Base-by-base conservation (phyloP, 805 yeast genomes). In the Metschnikowia amazonensis region DNA sequence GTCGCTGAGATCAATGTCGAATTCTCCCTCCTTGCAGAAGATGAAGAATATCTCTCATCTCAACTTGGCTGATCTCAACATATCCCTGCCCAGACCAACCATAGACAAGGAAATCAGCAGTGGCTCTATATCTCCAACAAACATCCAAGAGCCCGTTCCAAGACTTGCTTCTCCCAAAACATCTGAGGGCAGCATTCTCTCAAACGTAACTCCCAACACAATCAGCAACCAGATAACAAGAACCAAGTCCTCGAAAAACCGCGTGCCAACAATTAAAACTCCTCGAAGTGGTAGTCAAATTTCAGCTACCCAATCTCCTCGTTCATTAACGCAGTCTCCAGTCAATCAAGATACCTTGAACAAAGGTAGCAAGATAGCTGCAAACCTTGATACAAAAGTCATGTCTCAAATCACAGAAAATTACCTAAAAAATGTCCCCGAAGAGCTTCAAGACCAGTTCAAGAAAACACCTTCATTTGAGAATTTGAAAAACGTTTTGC, bases 391-490 rank as follows among this genome's bases (percentile, higher is more conserved):
- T 29, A 49, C 55, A 4, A 43, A 41, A 16, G 50, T 52, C 36
- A 45, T 53, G 34, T 35, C 48, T 16, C 48, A 50, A 20, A 53
- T 69, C 24, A 63, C 59, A 28, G 67, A 62, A 2, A 69, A 68
- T 35, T 45, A 65, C 17, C 51, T 67, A 10, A 62, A 60, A 30
- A 67, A 68, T 46, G 64, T 66, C 0, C 73, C 73, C 1, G 48
- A 51, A 10, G 67, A 66, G 5, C 47, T 68, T 27, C 67, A 67
- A 50, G 56, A 60, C 47, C 64, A 66, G 37, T 66, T 69, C 44
- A 69, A 67, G 39, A 70, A 69, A 43, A 66, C 73, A 1, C 74
- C 75, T 1, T 66, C 72, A 1, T 55, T 70, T 28, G 76, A 71
- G 48, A 64, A 69, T 29, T 51, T 71, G 43, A 69, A 67, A 46